Evolutionary conservation across 495 filamentous ascomycete species (phyloP), one percentile per base, ranked within the genome.

Genomic region (Cetradonia linearis): DNA sequence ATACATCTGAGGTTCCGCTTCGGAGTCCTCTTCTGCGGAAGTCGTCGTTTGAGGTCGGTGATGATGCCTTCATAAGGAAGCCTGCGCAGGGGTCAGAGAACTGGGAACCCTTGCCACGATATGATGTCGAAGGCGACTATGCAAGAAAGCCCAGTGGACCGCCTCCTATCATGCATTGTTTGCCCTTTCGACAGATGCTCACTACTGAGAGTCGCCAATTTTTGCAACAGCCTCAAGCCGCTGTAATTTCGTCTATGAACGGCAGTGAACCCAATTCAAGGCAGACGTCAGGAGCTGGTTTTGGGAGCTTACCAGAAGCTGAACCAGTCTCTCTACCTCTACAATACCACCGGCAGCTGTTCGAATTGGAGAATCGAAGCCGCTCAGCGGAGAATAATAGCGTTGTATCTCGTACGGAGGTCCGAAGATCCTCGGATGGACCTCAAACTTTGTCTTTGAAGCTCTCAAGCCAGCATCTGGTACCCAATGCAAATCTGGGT

Each of bases 291-390:
- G 66, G 59, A 38, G 49, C 60, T 31, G 64, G 66, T 47, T 46
- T 30, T 14, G 53, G 40, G 30, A 55, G 33, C 25, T 30, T 47
- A 1, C 37, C 57, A 36, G 50, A 30, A 23, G 25, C 38, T n/a
- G 56, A 60, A 27, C 44, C 31, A 16, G 52, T 34, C 34, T 38
- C 73, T 59, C 74, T 77, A 52, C 76, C 79, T 34, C 59, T 80
- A 20, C 68, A 78, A 18, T 81, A 83, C 60, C 74, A 78, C 59
- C 79, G 81, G 53, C 74, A 76, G 31, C 72, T 73, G 18, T 72
- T 75, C 38, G 62, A 67, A 16, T 65, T 67, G 34, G 60, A 59
- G 8, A 54, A 66, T 16, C 52, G 60, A n/a, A 66, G 60, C n/a
- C 37, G 11, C 30, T 61, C 59, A 14, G 59, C 28, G 10, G 49